phyloP scores from a whole-genome alignment of 495 filamentous ascomycete genomes.

The Trichocladium uniseriatum region DNA sequence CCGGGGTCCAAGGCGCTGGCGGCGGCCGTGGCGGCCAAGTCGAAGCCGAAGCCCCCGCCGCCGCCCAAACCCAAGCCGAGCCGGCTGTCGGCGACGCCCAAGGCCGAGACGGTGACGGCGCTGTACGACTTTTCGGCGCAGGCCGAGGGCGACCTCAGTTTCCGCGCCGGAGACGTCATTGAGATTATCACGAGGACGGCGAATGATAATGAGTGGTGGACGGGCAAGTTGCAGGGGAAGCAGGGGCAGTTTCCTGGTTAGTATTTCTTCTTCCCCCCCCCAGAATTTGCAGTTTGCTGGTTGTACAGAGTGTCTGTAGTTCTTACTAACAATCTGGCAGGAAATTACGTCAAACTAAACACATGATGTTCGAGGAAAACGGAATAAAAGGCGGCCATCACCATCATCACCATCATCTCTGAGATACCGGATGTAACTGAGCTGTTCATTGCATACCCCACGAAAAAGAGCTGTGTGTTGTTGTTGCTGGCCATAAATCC shows the following conservation, averaged over 20 bases:
- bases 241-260: conserved; percentile 92
- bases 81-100: conserved; percentile 54
- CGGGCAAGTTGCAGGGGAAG: conserved; percentile 62
- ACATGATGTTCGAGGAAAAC: conserved; percentile 13
- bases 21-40: conserved; percentile 67
- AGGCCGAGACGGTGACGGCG: conserved; percentile 66
- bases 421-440: too few relatives aligned
- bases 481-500: too few relatives aligned
- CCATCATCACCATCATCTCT: too few relatives aligned
- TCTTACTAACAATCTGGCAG: conserved; percentile 15
- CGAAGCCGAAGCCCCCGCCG: conserved; percentile 67
- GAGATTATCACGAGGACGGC: conserved; percentile 71
- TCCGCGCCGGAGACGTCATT: conserved; percentile 81
- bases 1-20: conserved; percentile 26
- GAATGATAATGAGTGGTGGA: conserved; percentile 98
- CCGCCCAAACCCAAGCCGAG: conserved; percentile 85
- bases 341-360: conserved; percentile 38
- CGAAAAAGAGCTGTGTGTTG: too few relatives aligned
- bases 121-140: conserved; percentile 95
- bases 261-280: conserved; percentile 12
- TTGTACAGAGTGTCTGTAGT: too few relatives aligned
- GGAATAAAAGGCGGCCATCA: too few relatives aligned
- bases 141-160: conserved; percentile 89
- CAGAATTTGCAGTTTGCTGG: too few relatives aligned
- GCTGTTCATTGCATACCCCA: too few relatives aligned